These are phyloP conservation scores for Adansonia gregorii DNA, from an alignment of 441 rosid genomes.

Conservation along the genomic window DNA sequence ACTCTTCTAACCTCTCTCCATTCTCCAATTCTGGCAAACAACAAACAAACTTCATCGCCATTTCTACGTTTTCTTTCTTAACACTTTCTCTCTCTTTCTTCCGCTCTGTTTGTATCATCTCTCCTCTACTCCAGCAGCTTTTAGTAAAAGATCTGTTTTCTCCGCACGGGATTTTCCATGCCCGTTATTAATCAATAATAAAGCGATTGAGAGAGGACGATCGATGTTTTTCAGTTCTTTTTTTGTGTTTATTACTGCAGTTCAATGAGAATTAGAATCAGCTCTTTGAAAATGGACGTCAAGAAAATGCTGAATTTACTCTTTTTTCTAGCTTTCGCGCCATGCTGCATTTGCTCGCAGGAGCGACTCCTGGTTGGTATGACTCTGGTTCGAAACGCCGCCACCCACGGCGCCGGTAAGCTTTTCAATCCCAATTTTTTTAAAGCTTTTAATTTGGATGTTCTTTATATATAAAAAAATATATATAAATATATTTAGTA, in stretches of 20 bases:
- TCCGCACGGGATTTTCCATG: neutral
- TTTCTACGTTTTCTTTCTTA: neutral
- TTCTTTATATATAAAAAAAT: neutral
- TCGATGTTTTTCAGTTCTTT: neutral
- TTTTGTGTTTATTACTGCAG: neutral
- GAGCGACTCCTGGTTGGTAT: neutral
- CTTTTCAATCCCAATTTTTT: neutral
- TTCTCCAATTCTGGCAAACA: neutral
- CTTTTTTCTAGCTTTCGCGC: constrained; percentile 6
- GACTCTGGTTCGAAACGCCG: constrained; percentile 22
- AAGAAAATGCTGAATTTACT: constrained; percentile 1
- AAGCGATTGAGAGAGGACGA: neutral
- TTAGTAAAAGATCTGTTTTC: neutral
- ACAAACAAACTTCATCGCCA: neutral
- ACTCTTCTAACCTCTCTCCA: neutral
- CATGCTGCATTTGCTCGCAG: constrained; percentile 7
- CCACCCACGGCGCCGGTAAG: constrained; percentile 26
- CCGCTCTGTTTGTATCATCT: neutral
- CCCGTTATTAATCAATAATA: neutral
- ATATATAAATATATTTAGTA: neutral
- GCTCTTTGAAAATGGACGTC: neutral
- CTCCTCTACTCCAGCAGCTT: neutral
- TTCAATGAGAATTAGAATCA: neutral
- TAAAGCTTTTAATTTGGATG: neutral
- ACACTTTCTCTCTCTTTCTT: neutral